phyloP scores from a whole-genome alignment of 148 eudicot species.

The Chenopodium quinoa region DNA sequence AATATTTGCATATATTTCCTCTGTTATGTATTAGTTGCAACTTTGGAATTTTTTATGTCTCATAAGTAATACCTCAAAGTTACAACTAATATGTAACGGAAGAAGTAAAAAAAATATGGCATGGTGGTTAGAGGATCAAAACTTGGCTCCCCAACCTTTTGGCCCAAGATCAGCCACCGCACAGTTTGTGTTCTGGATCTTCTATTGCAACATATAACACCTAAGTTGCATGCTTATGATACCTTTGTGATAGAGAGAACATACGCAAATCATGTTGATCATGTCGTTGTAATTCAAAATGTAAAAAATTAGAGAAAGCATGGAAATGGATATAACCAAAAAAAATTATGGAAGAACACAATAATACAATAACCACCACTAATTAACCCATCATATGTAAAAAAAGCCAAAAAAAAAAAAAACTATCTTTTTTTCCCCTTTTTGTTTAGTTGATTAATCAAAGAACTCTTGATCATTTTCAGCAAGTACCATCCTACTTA shows the following conservation, averaged over 20 bases:
- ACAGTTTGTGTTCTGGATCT: too few species aligned
- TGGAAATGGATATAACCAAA: not conserved
- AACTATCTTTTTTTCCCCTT: not conserved
- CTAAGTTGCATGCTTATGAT: too few species aligned
- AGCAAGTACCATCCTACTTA: conserved; percentile 73
- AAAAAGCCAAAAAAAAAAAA: not conserved
- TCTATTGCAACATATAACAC: too few species aligned
- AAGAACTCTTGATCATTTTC: conserved; percentile 33
- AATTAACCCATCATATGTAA: not conserved
- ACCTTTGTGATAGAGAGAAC: not conserved
- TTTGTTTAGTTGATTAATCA: not conserved
- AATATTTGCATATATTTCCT: too few species aligned
- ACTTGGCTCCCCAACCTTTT: too few species aligned
- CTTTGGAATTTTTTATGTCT: too few species aligned
- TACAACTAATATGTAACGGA: too few species aligned
- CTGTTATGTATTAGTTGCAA: too few species aligned
- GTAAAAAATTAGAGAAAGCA: not conserved
- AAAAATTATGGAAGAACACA: not conserved
- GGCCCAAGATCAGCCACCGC: too few species aligned
- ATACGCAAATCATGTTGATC: not conserved
- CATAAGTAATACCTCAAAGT: too few species aligned
- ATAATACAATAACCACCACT: not conserved
- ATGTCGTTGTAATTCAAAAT: not conserved
- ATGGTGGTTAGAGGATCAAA: too few species aligned
- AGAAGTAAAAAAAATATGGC: too few species aligned